Evolutionary conservation across 2,329 filamentous ascomycete species (phyloP), one percentile per base, ranked within the genome.

Genomic region (Epichloe sp.): DNA sequence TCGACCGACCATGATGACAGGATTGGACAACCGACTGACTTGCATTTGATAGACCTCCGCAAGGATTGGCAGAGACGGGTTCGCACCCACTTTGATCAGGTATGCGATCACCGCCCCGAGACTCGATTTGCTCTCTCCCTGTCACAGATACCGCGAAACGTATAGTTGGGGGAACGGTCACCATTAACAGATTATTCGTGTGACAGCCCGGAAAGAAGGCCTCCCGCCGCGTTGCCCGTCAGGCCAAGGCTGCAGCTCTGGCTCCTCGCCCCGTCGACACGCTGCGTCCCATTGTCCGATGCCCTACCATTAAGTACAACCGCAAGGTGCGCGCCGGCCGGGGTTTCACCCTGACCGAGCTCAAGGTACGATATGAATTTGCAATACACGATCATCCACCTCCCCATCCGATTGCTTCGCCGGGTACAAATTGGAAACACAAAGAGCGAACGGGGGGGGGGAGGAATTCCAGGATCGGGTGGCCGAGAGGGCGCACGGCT

Each of bases 61-160:
- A 96, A 95, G 88, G 90, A 98, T 82, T 98, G 93, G 93, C 90
- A 97, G 78, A 88, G 89, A 79, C 88, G 90, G 78, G 93, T 98
- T 71, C 88, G 89, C 78, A 87, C 88, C 76, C 93, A 98, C 83
- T 98, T 98, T 80, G 89, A 98, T 82, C 93, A 97, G 89, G 91
- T 95, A 91, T 77, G 70, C 58, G 58, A 58, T 3, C 53, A 44
- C 49, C 23, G 31, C 15, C 19, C 34, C 35, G 43, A 52, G 44
- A 19, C 47, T 46, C 12, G 35, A 19, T 15, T 49, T 7, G 21
- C 21, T 26, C 34, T 44, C 19, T 15, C 2, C 35, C 12, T 26
- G 3, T 15, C 8, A 19, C 15, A 21, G 41, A 38, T 8, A 1
- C 43, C 31, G 40, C 17, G 34, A 36, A 23, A 44, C 8, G 17